phyloP scores from a whole-genome alignment of 2,329 filamentous ascomycete species.

The Cladosporium velox region DNA sequence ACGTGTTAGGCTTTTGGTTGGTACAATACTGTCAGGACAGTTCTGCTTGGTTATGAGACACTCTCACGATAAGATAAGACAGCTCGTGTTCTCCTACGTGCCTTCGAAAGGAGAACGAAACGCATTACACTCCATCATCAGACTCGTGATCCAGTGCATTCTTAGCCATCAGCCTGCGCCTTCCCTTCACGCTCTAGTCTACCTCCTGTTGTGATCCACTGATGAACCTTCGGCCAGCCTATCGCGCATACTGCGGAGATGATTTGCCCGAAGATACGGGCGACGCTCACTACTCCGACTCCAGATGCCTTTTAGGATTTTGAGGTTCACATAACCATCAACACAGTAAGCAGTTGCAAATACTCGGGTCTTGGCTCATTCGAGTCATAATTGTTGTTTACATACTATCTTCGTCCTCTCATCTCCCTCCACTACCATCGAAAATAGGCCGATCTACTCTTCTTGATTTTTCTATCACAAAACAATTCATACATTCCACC shows the following conservation, averaged over 20 bases:
- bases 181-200: conserved; percentile 7
- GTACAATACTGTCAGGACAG: background rate
- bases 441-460: background rate
- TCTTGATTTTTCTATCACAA: background rate
- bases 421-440: background rate
- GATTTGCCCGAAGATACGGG: conserved; percentile 4
- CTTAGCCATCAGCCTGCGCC: background rate
- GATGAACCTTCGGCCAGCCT: conserved; percentile 2
- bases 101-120: background rate
- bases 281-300: background rate
- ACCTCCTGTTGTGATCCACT: background rate
- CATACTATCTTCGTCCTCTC: background rate
- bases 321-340: conserved; percentile 3
- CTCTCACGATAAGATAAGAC: background rate
- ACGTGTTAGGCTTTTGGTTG: background rate
- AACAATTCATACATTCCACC: background rate
- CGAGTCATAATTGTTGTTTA: background rate
- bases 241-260: background rate
- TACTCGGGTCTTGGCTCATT: background rate
- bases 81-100: background rate
- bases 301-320: conserved; percentile 6
- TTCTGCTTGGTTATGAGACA: background rate
- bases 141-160: background rate
- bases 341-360: background rate
- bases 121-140: background rate